Percentiles rank a stretch among this genome's conserved stretches.
Evolutionary conservation across 2,329 filamentous ascomycete species (phyloP).

Genomic region (Drechslera avenae): DNA sequence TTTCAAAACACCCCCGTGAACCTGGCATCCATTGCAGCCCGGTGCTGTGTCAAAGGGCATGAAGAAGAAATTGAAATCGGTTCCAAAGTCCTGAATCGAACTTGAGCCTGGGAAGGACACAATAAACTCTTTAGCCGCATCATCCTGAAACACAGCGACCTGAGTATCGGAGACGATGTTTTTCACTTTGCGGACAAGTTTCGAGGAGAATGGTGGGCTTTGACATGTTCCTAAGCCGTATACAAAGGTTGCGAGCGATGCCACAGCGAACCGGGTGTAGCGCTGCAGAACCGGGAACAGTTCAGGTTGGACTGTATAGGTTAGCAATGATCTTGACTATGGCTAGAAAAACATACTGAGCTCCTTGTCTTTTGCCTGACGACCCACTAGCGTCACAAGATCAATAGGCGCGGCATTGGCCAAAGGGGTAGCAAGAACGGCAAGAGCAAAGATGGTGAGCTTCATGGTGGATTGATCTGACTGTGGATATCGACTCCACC

Average conservation of each 20-base stretch:
- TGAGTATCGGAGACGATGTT: slow-evolving; percentile 16
- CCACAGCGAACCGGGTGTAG: slow-evolving; percentile 22
- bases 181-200: slow-evolving; percentile 12
- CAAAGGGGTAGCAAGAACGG: slow-evolving; percentile 13
- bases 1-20: slow-evolving; percentile 62
- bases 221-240: slow-evolving; percentile 17
- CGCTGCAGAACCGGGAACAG: slow-evolving; percentile 16
- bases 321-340: background rate
- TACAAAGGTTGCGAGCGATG: slow-evolving; percentile 20
- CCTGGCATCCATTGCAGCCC: slow-evolving; percentile 52
- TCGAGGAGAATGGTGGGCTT: slow-evolving; percentile 18
- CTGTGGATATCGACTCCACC: too few species aligned
- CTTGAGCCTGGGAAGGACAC: slow-evolving; percentile 19
- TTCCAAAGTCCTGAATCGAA: slow-evolving; percentile 19
- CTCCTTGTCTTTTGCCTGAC: slow-evolving; percentile 2
- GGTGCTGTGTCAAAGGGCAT: slow-evolving; percentile 1
- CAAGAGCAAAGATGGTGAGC: slow-evolving; percentile 9
- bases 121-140: slow-evolving; percentile 15
- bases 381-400: background rate
- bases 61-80: slow-evolving; percentile 11
- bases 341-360: slow-evolving; percentile 2
- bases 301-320: slow-evolving; percentile 7
- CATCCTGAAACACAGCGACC: slow-evolving; percentile 20
- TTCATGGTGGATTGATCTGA: slow-evolving; percentile 11
- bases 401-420: slow-evolving; percentile 9